phyloP scores from a whole-genome alignment of 805 yeast species.

The Groenewaldozyma salmanticensis region DNA sequence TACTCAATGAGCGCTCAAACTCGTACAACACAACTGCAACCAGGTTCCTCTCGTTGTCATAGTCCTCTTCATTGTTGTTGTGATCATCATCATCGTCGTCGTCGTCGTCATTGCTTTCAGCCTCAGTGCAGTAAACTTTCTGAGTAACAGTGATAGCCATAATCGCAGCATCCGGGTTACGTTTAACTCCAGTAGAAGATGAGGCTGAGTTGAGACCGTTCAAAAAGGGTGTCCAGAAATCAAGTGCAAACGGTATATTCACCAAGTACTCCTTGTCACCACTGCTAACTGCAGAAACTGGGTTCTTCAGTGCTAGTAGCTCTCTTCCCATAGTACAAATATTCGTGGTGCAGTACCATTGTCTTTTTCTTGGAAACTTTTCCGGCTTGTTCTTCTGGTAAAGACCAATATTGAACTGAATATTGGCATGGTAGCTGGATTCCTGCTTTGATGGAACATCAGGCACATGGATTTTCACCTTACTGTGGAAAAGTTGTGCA shows the following conservation, averaged over 20 bases:
- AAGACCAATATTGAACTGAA: background rate
- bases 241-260: constrained; percentile 27
- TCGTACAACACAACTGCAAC: constrained; percentile 27
- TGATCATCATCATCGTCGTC: constrained; percentile 3
- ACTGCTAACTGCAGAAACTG: constrained; percentile 17
- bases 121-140: constrained; percentile 18
- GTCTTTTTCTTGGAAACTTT: too few species aligned
- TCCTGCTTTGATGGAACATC: constrained; percentile 7
- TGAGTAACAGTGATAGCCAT: constrained; percentile 27
- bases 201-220: constrained; percentile 19
- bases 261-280: constrained; percentile 21
- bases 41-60: too few species aligned
- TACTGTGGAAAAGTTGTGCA: constrained; percentile 27
- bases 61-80: too few species aligned
- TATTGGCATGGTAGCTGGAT: background rate
- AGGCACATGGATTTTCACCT: constrained; percentile 20
- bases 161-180: constrained; percentile 23
- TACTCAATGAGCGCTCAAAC: constrained; percentile 27
- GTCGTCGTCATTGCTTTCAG: constrained; percentile 3
- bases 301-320: constrained; percentile 21
- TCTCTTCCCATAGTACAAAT: constrained; percentile 26
- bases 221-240: constrained; percentile 31
- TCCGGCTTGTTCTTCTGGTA: background rate
- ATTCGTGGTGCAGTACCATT: constrained; percentile 25
- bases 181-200: constrained; percentile 10